These are phyloP conservation scores for Solanum verrucosum DNA, from an alignment of 257 asterid genomes.

Conservation along the genomic window DNA sequence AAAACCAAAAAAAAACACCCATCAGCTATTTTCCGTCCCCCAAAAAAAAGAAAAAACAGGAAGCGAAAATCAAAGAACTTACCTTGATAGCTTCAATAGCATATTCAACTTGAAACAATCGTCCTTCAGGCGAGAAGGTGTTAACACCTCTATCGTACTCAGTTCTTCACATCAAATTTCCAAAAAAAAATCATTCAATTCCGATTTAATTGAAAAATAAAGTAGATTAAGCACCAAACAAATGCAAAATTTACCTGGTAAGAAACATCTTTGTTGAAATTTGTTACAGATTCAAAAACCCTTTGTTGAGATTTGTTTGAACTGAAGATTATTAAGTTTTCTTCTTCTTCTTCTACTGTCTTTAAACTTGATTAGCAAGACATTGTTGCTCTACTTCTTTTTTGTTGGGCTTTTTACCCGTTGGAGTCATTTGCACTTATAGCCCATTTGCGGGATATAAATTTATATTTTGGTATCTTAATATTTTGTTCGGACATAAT, in stretches of 20 bases:
- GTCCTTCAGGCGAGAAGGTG: conserved; percentile 92
- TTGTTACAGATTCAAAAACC: background rate
- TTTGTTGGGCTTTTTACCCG: background rate
- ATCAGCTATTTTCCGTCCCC: background rate
- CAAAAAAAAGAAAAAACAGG: background rate
- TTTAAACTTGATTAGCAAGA: background rate
- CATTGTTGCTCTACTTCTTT: background rate
- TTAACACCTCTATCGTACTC: conserved; percentile 92
- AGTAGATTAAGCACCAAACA: background rate
- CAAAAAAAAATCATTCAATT: background rate
- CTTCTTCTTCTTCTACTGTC: too few species aligned
- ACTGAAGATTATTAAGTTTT: background rate
- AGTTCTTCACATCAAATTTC: conserved; percentile 32
- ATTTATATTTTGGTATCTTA: too few species aligned
- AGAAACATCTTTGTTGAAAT: background rate
- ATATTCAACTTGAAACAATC: conserved; percentile 85
- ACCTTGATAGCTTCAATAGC: conserved; percentile 97
- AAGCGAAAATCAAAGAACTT: background rate
- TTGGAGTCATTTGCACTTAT: background rate
- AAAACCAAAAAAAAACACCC: background rate
- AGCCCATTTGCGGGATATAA: background rate
- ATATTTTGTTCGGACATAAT: background rate
- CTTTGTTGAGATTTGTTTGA: background rate
- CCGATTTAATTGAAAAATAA: background rate
- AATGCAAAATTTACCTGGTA: background rate